These are phyloP conservation scores for Hanseniaspora lindneri DNA, from an alignment of 805 yeast genomes.

Conservation along the genomic window DNA sequence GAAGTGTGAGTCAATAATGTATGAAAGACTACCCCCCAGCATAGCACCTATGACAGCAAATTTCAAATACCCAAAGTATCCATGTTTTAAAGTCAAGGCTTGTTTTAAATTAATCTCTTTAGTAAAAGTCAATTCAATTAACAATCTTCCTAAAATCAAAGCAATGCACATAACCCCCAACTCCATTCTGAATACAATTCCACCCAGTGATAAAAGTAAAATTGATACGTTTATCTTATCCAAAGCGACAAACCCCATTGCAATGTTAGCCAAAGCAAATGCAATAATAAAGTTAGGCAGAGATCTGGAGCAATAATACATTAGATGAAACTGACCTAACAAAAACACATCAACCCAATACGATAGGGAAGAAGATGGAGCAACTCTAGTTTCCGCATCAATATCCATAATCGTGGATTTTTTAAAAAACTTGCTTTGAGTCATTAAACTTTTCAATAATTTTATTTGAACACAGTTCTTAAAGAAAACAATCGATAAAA, in stretches of 20 bases:
- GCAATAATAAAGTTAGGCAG: conserved; percentile 75
- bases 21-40: conserved; percentile 39
- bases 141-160: conserved; percentile 27
- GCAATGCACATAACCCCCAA: conserved; percentile 44
- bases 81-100: conserved; percentile 30
- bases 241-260: conserved; percentile 39
- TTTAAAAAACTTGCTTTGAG: not conserved
- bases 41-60: conserved; percentile 35
- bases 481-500: conserved; percentile 39
- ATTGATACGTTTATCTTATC: conserved; percentile 43
- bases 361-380: conserved; percentile 28
- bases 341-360: conserved; percentile 51
- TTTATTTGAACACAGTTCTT: conserved; percentile 32
- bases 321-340: conserved; percentile 63
- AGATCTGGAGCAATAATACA: conserved; percentile 71
- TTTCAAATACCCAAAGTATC: conserved; percentile 17
- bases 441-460: conserved; percentile 17
- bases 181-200: conserved; percentile 64
- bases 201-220: conserved; percentile 45
- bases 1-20: conserved; percentile 56
- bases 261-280: conserved; percentile 55
- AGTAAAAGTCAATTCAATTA: conserved; percentile 33
- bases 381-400: conserved; percentile 6
- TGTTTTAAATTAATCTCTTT: conserved; percentile 36
- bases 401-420: not conserved